These are phyloP conservation scores for Boletellus ananas DNA, from an alignment of 768 basidiomycete genomes.

Conservation along the genomic window DNA sequence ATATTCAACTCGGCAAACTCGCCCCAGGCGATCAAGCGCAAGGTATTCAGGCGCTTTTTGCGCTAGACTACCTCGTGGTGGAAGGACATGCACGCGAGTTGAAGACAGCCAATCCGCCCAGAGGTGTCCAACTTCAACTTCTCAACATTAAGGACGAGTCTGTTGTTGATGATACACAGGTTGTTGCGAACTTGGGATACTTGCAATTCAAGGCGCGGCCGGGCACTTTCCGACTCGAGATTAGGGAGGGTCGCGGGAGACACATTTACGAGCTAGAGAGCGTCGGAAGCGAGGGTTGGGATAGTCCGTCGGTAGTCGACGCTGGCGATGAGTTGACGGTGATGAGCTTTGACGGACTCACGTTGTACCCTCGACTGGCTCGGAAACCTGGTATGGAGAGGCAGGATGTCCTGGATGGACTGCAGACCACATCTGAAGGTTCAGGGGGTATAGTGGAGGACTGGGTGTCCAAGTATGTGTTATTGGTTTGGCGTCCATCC, in stretches of 20 bases:
- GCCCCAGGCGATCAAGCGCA: constrained; percentile 45
- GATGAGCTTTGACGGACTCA: constrained; percentile 87
- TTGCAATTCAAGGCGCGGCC: constrained; percentile 93
- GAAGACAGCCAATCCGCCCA: constrained; percentile 62
- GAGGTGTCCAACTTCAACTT: constrained; percentile 90
- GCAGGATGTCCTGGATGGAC: constrained; percentile 70
- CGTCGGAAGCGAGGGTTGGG: constrained; percentile 86
- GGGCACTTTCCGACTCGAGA: constrained; percentile 79
- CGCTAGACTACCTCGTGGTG: constrained; percentile 86
- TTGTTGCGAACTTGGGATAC: constrained; percentile 94
- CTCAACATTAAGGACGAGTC: constrained; percentile 39
- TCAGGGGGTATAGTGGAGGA: constrained; percentile 43
- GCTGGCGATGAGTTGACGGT: constrained; percentile 75
- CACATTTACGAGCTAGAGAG: constrained; percentile 82
- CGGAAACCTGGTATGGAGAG: constrained; percentile 74
- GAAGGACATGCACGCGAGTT: constrained; percentile 92
- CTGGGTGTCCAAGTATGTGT: constrained; percentile 49
- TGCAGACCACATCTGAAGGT: constrained; percentile 29
- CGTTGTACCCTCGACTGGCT: constrained; percentile 76
- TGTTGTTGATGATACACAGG: constrained; percentile 77
- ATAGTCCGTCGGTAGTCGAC: constrained; percentile 64
- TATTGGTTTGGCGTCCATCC: neutral
- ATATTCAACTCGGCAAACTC: constrained; percentile 78
- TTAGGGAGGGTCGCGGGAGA: constrained; percentile 75
- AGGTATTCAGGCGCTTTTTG: constrained; percentile 75